Base-by-base conservation (phyloP, 163 green algal genomes). In the Scenedesmus sp. region DNA sequence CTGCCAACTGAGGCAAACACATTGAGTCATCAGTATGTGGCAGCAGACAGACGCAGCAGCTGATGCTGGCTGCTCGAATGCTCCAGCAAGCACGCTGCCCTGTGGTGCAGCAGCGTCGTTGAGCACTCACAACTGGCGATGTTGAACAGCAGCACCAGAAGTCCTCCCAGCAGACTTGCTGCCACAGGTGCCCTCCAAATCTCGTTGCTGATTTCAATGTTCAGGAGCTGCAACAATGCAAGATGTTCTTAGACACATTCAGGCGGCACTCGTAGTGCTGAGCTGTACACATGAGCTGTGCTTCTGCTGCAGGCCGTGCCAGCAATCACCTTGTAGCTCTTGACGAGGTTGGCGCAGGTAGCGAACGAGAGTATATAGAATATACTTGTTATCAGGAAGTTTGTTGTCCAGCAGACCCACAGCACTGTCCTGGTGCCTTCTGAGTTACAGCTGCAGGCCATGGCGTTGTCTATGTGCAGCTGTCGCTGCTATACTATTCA, bases 61-160 rank as follows among this genome's bases (percentile, higher is more conserved):
- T 34, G 34, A 46, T 46, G 8, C n/a, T 52, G 9, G 77, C 2
- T 18, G 46, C 8, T n/a, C 60, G 82, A 56, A 34, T 70, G 9
- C 13, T 46, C 23, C 5, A 52, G 13, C 23, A 52, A 79, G 70
- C 70, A 23, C 4, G 79, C 82, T 86, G 1, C 34, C 5, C 55
- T 3, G 15, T 18, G 26, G 18, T 89, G 84, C 84, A 59, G 59
- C 59, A 64, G 59, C 59, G 59, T 10, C 59, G 77, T 10, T 12
- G 12, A 60, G 23, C 7, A 76, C 16, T 87, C 85, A 85, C 93
- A 94, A 83, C 82, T 92, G 67, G 90, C 60, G 16, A 94, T 87
- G 93, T 94, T 94, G 90, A 94, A 94, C 54, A 93, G 77, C 62
- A 94, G 90, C 57, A 95, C 91, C 86, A 95, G 92, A 9, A 93